A percentile compares a stretch with the other conserved stretches of the same genome.
Conservation (phyloP, 78 protist genomes). For the Ministeria vibrans region DNA sequence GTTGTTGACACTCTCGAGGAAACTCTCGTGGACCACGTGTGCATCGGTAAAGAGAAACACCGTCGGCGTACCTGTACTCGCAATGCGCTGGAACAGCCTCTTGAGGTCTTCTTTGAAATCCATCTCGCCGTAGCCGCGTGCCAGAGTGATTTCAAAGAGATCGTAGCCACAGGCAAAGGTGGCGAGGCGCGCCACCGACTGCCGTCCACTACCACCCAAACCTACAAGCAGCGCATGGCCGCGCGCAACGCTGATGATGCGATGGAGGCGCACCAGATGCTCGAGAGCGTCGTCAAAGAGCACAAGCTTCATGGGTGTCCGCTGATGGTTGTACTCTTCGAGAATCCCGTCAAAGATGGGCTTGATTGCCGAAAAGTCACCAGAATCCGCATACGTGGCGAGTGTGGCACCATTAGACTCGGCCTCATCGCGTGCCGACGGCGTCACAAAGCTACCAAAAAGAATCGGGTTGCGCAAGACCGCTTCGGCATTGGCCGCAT, state of each 20-base stretch:
- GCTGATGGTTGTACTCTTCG: slow-evolving; percentile 50
- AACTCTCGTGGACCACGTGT: slow-evolving; percentile 69
- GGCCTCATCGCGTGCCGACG: not conserved
- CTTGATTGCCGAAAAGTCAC: slow-evolving; percentile 13
- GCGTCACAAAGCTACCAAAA: slow-evolving; percentile 57
- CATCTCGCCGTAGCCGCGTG: slow-evolving; percentile 70
- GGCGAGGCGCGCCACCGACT: slow-evolving; percentile 67
- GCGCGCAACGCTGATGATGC: slow-evolving; percentile 63
- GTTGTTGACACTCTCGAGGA: slow-evolving; percentile 78
- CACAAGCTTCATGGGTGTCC: slow-evolving; percentile 56
- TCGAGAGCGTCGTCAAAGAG: slow-evolving; percentile 74
- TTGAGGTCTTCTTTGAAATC: slow-evolving; percentile 72
- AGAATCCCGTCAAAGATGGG: slow-evolving; percentile 38
- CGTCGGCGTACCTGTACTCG: slow-evolving; percentile 35
- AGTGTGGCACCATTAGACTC: too few species aligned
- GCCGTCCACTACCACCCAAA: slow-evolving; percentile 81
- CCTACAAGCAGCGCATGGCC: slow-evolving; percentile 88
- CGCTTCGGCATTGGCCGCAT: not conserved
- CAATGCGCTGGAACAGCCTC: slow-evolving; percentile 47
- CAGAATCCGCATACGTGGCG: slow-evolving; percentile 57
- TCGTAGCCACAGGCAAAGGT: slow-evolving; percentile 54
- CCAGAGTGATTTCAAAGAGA: slow-evolving; percentile 67
- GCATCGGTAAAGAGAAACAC: slow-evolving; percentile 75
- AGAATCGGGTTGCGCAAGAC: slow-evolving; percentile 36
- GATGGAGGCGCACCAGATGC: slow-evolving; percentile 62